Percentiles rank a stretch among this genome's conserved stretches.
Conservation (phyloP, 2,329 filamentous ascomycete species). For the Hirsutella thompsonii region DNA sequence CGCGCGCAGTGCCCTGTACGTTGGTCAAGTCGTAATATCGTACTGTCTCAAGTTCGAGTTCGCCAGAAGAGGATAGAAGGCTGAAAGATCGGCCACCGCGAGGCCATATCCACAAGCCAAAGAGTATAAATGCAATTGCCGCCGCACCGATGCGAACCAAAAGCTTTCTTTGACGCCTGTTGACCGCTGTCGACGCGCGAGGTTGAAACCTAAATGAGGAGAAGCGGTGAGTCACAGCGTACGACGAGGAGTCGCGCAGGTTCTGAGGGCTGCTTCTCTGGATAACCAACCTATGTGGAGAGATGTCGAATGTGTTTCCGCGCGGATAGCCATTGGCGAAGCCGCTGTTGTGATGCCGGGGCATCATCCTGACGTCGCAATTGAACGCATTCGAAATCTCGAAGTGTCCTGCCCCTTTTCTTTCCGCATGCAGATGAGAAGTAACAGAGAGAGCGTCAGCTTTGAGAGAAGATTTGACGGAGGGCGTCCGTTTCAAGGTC, state of each 20-base stretch:
- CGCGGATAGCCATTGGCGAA: constrained; percentile 78
- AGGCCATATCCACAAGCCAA: constrained; percentile 67
- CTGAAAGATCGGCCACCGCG: constrained; percentile 55
- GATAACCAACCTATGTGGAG: constrained; percentile 64
- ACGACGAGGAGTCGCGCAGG: neutral
- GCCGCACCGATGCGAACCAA: constrained; percentile 53
- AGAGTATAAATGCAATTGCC: constrained; percentile 45
- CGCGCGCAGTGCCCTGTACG: constrained; percentile 79
- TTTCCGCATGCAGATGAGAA: neutral
- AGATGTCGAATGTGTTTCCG: constrained; percentile 71
- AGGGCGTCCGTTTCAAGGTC: too few relatives aligned
- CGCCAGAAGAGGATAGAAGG: constrained; percentile 51
- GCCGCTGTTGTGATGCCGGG: constrained; percentile 63
- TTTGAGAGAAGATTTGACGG: neutral
- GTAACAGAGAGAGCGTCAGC: neutral
- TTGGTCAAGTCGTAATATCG: constrained; percentile 93
- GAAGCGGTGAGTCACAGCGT: neutral
- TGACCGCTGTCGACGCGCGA: constrained; percentile 56
- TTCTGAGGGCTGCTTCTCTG: neutral
- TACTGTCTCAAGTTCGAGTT: constrained; percentile 81
- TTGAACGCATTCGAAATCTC: constrained; percentile 16
- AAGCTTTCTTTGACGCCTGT: constrained; percentile 61
- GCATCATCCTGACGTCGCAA: constrained; percentile 55
- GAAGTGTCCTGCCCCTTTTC: neutral
- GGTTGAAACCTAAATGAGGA: constrained; percentile 55